Evolutionary conservation across 2,329 filamentous ascomycete genomes (phyloP).

Genomic region (Ophiostoma sp.): DNA sequence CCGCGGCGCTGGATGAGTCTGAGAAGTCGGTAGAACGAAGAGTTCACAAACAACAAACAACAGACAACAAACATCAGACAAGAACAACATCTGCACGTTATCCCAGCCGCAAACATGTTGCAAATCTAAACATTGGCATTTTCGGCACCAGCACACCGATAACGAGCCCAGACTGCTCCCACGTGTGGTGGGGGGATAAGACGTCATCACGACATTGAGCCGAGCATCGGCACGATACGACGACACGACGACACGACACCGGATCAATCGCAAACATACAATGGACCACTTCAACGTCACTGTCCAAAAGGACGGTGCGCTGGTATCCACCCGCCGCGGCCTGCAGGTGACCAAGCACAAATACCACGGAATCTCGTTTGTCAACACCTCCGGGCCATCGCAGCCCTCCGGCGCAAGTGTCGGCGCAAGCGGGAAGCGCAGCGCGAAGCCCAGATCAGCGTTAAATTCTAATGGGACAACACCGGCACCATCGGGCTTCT

Average conservation of each 20-base stretch:
- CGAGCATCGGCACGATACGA: not conserved
- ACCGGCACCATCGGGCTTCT: not conserved
- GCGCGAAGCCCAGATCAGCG: not conserved
- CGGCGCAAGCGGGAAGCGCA: conserved; percentile 15
- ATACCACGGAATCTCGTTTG: conserved; percentile 39
- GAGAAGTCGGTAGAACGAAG: not conserved
- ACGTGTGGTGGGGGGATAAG: not conserved
- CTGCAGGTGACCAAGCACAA: conserved; percentile 40
- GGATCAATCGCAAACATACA: not conserved
- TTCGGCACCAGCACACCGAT: conserved; percentile 17
- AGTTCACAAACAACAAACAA: not conserved
- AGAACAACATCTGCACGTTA: not conserved
- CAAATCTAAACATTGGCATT: not conserved
- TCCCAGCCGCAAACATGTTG: conserved; percentile 7
- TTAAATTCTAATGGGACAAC: not conserved
- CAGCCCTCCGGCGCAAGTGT: conserved; percentile 19
- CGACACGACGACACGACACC: not conserved
- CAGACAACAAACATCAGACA: not conserved
- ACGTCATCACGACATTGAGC: not conserved
- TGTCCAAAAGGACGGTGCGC: conserved; percentile 35
- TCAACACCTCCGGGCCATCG: conserved; percentile 34
- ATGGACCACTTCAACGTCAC: conserved; percentile 41
- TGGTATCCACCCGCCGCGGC: conserved; percentile 38
- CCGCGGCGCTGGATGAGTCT: not conserved
- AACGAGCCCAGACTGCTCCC: conserved; percentile 10